Evolutionary conservation across 1,139 yeast species (phyloP).

Genomic region (Ogataea hybrid): DNA sequence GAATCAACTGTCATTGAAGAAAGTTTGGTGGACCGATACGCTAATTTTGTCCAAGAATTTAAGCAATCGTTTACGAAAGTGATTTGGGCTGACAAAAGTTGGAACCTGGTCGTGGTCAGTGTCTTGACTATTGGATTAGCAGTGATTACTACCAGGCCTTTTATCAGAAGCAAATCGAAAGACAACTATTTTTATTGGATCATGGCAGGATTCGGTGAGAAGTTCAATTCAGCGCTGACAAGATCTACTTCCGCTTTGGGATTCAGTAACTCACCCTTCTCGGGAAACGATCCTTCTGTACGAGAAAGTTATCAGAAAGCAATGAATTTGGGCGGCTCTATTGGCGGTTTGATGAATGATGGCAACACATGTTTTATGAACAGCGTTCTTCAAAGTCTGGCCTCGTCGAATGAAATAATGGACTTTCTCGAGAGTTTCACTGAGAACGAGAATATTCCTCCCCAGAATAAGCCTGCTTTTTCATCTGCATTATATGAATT

Average conservation of each 20-base stretch:
- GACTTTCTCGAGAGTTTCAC: slow-evolving; percentile 53
- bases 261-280: slow-evolving; percentile 11
- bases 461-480: slow-evolving; percentile 33
- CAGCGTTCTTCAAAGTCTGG: slow-evolving; percentile 78
- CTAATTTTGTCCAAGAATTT: not conserved
- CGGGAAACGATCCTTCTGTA: slow-evolving; percentile 23
- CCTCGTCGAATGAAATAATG: slow-evolving; percentile 65
- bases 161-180: slow-evolving; percentile 3
- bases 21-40: not conserved
- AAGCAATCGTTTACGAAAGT: slow-evolving; percentile 8
- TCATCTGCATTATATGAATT: slow-evolving; percentile 51
- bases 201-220: slow-evolving; percentile 25
- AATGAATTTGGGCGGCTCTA: slow-evolving; percentile 59
- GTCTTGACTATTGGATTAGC: slow-evolving; percentile 15
- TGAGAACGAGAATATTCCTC: slow-evolving; percentile 16
- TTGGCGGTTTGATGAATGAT: slow-evolving; percentile 85
- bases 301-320: slow-evolving; percentile 32
- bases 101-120: slow-evolving; percentile 16
- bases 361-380: slow-evolving; percentile 96
- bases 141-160: slow-evolving; percentile 16
- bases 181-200: slow-evolving; percentile 1
- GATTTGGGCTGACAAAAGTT: slow-evolving; percentile 11
- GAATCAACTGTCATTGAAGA: not conserved
- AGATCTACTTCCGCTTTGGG: slow-evolving; percentile 22
- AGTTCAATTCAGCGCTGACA: slow-evolving; percentile 22